Conservation (phyloP, 495 filamentous ascomycete species). For the Hamigera avellanea region DNA sequence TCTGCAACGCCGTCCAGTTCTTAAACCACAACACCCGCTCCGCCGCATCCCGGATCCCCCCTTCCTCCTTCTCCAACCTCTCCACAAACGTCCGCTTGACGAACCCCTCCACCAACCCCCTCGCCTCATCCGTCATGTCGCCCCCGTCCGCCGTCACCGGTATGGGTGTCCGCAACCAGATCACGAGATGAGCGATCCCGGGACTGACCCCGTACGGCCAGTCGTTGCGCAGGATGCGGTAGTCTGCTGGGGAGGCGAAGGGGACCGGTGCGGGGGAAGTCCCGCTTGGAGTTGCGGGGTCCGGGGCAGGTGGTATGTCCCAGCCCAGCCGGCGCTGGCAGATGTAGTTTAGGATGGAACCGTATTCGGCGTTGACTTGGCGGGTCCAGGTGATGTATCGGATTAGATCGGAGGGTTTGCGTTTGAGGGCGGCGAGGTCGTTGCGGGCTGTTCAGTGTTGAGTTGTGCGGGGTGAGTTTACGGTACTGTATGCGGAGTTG, state of each 20-base stretch:
- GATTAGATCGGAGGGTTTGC: slow-evolving; percentile 71
- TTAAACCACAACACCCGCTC: slow-evolving; percentile 81
- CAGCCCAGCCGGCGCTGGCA: slow-evolving; percentile 62
- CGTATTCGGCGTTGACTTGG: slow-evolving; percentile 58
- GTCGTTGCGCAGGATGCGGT: slow-evolving; percentile 70
- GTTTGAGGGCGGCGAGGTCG: slow-evolving; percentile 62
- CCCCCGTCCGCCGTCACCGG: slow-evolving; percentile 41
- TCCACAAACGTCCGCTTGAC: slow-evolving; percentile 55
- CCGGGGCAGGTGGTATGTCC: slow-evolving; percentile 26
- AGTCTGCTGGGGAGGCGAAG: slow-evolving; percentile 60
- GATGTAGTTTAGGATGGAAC: slow-evolving; percentile 67
- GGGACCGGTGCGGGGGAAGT: slow-evolving; percentile 25
- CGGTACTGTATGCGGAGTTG: slow-evolving; percentile 4
- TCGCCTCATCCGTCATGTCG: slow-evolving; percentile 59
- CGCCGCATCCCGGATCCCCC: slow-evolving; percentile 22
- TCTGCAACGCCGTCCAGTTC: slow-evolving; percentile 85
- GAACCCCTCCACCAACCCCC: slow-evolving; percentile 51
- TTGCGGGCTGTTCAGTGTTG: slow-evolving; percentile 43
- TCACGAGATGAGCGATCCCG: slow-evolving; percentile 52
- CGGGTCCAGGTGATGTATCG: slow-evolving; percentile 75
- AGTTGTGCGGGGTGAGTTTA: slow-evolving; percentile 3
- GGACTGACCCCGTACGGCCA: slow-evolving; percentile 77
- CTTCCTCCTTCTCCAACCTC: slow-evolving; percentile 31
- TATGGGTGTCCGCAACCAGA: slow-evolving; percentile 48
- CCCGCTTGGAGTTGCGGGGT: slow-evolving; percentile 4